Conservation (phyloP, 768 basidiomycete genomes). For the Russula virescens region DNA sequence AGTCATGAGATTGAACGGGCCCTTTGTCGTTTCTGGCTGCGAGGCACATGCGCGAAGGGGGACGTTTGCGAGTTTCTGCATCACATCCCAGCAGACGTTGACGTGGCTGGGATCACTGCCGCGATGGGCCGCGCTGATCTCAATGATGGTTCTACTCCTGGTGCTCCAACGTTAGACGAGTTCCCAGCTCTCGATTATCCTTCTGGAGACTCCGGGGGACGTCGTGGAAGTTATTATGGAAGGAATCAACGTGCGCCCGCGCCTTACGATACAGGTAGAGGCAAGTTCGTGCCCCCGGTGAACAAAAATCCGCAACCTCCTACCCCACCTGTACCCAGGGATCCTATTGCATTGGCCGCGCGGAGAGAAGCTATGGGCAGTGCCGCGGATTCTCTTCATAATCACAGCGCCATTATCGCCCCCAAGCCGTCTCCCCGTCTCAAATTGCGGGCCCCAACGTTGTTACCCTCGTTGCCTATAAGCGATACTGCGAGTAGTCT, state of each 20-base stretch:
- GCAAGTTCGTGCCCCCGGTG: conserved; percentile 84
- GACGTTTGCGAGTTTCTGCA: conserved; percentile 96
- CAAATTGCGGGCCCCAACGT: conserved; percentile 71
- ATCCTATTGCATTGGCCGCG: conserved; percentile 39
- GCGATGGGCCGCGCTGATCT: conserved; percentile 65
- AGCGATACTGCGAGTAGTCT: conserved; percentile 72
- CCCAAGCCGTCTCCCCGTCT: conserved; percentile 80
- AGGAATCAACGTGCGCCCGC: conserved; percentile 37
- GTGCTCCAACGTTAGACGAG: conserved; percentile 49
- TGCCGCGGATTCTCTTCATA: conserved; percentile 56
- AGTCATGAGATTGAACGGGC: conserved; percentile 96
- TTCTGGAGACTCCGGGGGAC: conserved; percentile 37
- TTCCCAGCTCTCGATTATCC: conserved; percentile 56
- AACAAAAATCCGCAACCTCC: conserved; percentile 51
- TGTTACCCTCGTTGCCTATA: conserved; percentile 86
- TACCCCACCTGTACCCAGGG: conserved; percentile 29
- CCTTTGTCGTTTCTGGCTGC: conserved; percentile 94
- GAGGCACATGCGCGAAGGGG: conserved; percentile 95
- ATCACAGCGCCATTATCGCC: conserved; percentile 65
- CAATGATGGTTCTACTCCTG: conserved; percentile 35
- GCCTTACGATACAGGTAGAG: conserved; percentile 78
- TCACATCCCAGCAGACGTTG: conserved; percentile 81
- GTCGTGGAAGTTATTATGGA: conserved; percentile 37
- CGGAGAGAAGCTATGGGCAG: conserved; percentile 54
- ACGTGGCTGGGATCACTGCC: conserved; percentile 61